Base-by-base conservation (phyloP, 208 protist genomes). In the Crithidia brevicula region DNA sequence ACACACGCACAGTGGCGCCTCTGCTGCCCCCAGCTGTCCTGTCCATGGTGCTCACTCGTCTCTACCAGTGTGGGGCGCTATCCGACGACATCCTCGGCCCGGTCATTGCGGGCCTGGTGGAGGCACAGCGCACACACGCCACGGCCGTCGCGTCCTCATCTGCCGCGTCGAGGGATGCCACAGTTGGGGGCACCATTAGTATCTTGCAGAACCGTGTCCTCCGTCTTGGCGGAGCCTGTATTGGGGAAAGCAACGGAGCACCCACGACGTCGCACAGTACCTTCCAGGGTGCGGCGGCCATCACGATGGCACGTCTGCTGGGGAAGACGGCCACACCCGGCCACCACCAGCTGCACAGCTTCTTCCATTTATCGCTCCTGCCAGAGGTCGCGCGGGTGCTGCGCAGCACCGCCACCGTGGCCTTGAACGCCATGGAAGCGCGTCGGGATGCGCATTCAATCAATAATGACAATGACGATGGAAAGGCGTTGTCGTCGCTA, bases 21-120 rank as follows among this genome's bases (percentile, higher is more conserved):
- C 47, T 80, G 31, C 40, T 91, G 10, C 46, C 81, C 20, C 63
- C 67, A 0, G 42, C 58, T 30, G 46, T 54, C 18, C 57, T 89
- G 23, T 73, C 80, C 13, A 66, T 74, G 42, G 71, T 79, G 10
- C 61, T 95, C 43, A 62, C 80, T 13, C 67, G 61, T 27, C 78
- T 95, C 71, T 79, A 87, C 53, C 77, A 85, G 15, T 88, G 82
- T 51, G 76, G 78, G 13, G 85, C 85, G 4, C 76, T 95, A 25
- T 65, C 85, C 9, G 89, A 95, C 56, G 86, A 95, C 66, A 65
- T 92, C 6, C 70, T 95, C 28, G 84, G 89, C 4, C 78, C 89
- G 9, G 71, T 91, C 40, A 69, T 59, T 23, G 74, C 70, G 5
- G n/a, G 71, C 11, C 46, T 81, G 13, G 49, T 89, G 1, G 65